These are phyloP conservation scores for Fonsecaea pedrosoi DNA, from an alignment of 2,329 filamentous ascomycete genomes.

Conservation along the genomic window DNA sequence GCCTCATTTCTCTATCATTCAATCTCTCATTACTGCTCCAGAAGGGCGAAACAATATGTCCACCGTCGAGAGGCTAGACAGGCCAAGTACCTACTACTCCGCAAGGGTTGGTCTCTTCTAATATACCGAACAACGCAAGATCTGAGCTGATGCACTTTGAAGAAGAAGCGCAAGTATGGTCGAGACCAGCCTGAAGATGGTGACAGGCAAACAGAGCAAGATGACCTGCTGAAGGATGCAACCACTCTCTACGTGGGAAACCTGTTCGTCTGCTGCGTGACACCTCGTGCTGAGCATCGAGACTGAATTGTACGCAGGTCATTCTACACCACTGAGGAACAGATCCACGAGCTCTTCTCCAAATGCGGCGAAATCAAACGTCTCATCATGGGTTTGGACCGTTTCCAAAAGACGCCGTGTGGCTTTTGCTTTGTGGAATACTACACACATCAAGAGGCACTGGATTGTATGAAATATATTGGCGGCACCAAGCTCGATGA, in stretches of 20 bases:
- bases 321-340: slow-evolving; percentile 98
- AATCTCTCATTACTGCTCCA: slow-evolving; percentile 43
- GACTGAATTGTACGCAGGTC: slow-evolving; percentile 61
- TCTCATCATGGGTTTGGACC: slow-evolving; percentile 95
- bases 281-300: slow-evolving; percentile 13
- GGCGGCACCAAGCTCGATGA: slow-evolving; percentile 98
- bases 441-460: slow-evolving; percentile 94
- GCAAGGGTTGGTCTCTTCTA: slow-evolving; percentile 67
- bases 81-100: slow-evolving; percentile 91
- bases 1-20: slow-evolving; percentile 7
- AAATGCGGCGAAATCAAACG: slow-evolving; percentile 97
- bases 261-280: slow-evolving; percentile 64
- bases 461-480: slow-evolving; percentile 98
- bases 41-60: slow-evolving; percentile 44
- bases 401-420: slow-evolving; percentile 96
- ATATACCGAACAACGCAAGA: neutral
- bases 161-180: slow-evolving; percentile 72
- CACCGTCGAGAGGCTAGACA: slow-evolving; percentile 91
- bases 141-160: slow-evolving; percentile 48
- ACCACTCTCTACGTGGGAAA: slow-evolving; percentile 98
- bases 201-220: slow-evolving; percentile 61
- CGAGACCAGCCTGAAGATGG: slow-evolving; percentile 64
- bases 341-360: slow-evolving; percentile 95
- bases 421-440: slow-evolving; percentile 99
- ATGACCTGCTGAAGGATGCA: slow-evolving; percentile 83